phyloP scores from a whole-genome alignment of 805 yeast genomes.

The Wickerhamomyces queroliae region DNA sequence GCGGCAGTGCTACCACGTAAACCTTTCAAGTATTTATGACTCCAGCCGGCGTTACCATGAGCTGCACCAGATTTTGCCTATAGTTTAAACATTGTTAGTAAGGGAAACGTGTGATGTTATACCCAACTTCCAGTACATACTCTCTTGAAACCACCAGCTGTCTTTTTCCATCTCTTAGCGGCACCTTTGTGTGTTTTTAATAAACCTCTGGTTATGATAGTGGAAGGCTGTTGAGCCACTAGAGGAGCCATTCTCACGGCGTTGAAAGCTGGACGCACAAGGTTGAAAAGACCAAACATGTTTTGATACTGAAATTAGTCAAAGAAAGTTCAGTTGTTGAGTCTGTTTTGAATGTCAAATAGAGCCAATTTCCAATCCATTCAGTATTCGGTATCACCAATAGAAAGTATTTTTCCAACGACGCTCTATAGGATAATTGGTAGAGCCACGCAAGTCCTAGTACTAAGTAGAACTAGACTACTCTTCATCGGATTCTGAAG shows the following conservation, averaged over 20 bases:
- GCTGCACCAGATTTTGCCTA: constrained; percentile 77
- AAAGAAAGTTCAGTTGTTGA: too few species aligned
- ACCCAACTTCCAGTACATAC: constrained; percentile 8
- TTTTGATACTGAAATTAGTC: too few species aligned
- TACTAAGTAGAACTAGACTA: neutral
- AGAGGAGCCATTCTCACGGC: neutral
- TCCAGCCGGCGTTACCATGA: constrained; percentile 91
- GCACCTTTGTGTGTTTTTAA: constrained; percentile 85
- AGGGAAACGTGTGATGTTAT: neutral
- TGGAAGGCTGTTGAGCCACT: constrained; percentile 1
- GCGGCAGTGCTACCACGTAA: constrained; percentile 57
- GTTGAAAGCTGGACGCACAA: constrained; percentile 1
- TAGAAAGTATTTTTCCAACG: too few species aligned
- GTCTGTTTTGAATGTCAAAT: too few species aligned
- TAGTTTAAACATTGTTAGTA: neutral
- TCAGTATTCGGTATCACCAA: too few species aligned
- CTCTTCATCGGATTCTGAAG: constrained; percentile 13
- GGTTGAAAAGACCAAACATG: neutral
- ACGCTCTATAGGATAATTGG: neutral
- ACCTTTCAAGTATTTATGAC: constrained; percentile 50
- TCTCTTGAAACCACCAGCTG: constrained; percentile 60
- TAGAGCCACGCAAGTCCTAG: neutral
- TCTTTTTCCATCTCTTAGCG: constrained; percentile 79
- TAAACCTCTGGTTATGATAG: constrained; percentile 24
- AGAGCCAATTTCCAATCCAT: too few species aligned